Base-by-base conservation (phyloP, 345 rosid genomes). In the Populus pruinosa region DNA sequence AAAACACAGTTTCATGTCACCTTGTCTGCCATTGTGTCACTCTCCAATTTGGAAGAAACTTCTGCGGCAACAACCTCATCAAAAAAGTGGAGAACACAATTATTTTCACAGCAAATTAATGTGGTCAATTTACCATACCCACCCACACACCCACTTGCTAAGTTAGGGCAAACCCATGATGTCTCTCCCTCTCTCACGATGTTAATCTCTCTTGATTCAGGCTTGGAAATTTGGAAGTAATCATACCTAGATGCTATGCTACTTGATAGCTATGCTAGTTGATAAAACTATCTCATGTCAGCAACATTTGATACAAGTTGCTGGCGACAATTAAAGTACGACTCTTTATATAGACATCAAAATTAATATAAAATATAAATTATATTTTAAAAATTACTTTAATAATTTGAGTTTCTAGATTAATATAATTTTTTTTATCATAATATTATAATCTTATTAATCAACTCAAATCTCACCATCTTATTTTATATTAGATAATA, bases 401-500 rank as follows among this genome's bases (percentile, higher is more conserved):
- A 31, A 33, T 33, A 33, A 33, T 33, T 33, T 3, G 4, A 33
- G 0, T 4, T 33, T 33, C 4, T 33, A 33, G 3, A 0, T 3
- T 33, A 4, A 33, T 0, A 33, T 33, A 0, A 25, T 25, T 25
- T 33, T 33, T 3, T 33, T 33, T 33, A 33, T 0, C 0, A 33
- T 0, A 4, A 0, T 0, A 33, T 33, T 0, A 33, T 0, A 33
- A 33, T 0, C 4, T 33, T 33, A 0, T 33, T 33, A 3, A 4
- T 33, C 0, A 33, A 33, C 0, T 33, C 0, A 33, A 33, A 33
- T 33, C 0, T 33, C 0, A 33, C 5, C 0, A 33, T 33, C 0
- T 3, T 0, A 33, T 33, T 33, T 33, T 33, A 33, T 33, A 33
- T 33, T 33, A 33, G 3, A 33, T 0, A 33, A 33, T 33, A 33